phyloP scores from a whole-genome alignment of 139 green algal genomes.

The Medakamo hakoo region DNA sequence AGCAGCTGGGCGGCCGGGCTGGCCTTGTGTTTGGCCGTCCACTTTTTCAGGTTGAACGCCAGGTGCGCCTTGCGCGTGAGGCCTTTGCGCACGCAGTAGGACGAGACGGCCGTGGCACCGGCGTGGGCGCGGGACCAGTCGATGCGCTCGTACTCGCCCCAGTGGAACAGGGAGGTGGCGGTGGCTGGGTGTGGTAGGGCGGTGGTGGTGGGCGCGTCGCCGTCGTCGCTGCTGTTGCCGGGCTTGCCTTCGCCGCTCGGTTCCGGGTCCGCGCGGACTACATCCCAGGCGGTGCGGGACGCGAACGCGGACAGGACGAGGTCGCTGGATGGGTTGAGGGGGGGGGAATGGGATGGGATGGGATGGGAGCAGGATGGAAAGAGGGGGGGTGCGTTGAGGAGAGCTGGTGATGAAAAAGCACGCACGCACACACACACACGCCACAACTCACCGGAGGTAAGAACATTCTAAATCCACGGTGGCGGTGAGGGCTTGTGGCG shows the following conservation, averaged over 20 bases:
- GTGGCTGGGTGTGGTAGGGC: background rate
- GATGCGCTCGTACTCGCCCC: slow-evolving; percentile 27
- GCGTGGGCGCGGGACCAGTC: slow-evolving; percentile 14
- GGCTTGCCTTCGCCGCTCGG: background rate
- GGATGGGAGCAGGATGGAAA: too few species aligned
- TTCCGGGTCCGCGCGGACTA: too few species aligned
- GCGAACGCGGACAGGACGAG: slow-evolving; percentile 6
- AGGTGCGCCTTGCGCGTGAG: slow-evolving; percentile 32
- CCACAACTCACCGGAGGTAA: too few species aligned
- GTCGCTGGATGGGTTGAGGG: slow-evolving; percentile 1
- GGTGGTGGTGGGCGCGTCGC: background rate
- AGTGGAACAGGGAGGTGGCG: slow-evolving; percentile 6
- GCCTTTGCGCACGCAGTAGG: slow-evolving; percentile 34
- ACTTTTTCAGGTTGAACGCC: slow-evolving; percentile 28
- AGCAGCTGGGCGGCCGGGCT: slow-evolving; percentile 7
- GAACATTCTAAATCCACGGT: too few species aligned
- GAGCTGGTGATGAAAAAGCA: too few species aligned
- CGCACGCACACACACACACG: too few species aligned
- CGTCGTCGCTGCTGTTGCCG: background rate
- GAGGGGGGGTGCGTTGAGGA: too few species aligned
- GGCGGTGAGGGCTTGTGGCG: too few species aligned
- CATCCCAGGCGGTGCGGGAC: slow-evolving; percentile 3
- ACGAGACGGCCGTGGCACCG: slow-evolving; percentile 7
- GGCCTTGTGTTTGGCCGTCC: slow-evolving; percentile 19
- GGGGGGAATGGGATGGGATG: too few species aligned